Evolutionary conservation across 129 eudicot genomes (phyloP).

Genomic region (Sambucus nigra): DNA sequence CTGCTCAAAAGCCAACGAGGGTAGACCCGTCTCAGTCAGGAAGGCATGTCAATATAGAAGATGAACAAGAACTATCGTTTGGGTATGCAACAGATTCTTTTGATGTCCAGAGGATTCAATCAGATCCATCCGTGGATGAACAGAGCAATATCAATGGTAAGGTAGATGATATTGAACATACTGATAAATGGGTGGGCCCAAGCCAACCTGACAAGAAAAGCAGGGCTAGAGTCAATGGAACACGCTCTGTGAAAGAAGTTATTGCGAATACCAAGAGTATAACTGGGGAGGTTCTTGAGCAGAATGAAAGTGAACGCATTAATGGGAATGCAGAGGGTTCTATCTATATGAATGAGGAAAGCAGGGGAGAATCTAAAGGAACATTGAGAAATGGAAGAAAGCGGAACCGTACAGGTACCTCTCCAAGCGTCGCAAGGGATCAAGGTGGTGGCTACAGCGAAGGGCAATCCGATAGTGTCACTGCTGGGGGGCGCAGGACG

Average conservation of each 20-base stretch:
- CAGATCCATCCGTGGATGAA: too few species aligned
- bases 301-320: conserved; percentile 24
- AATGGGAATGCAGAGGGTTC: conserved; percentile 50
- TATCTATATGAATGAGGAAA: conserved; percentile 33
- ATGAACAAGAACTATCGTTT: conserved; percentile 36
- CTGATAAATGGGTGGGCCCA: conserved; percentile 27
- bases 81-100: conserved; percentile 39
- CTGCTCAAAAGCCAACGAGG: conserved; percentile 19
- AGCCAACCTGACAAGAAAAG: conserved; percentile 32
- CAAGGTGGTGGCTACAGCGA: conserved; percentile 38
- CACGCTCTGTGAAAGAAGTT: conserved; percentile 31
- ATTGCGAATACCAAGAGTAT: conserved; percentile 24
- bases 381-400: conserved; percentile 39
- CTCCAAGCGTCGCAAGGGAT: conserved; percentile 40
- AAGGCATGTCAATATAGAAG: conserved; percentile 29
- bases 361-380: conserved; percentile 39
- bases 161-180: conserved; percentile 31
- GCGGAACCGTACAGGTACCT: conserved; percentile 31
- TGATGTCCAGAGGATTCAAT: conserved; percentile 30
- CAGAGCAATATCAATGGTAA: too few species aligned
- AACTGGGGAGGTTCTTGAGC: conserved; percentile 16
- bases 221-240: conserved; percentile 33
- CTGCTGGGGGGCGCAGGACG: conserved; percentile 47
- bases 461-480: conserved; percentile 45
- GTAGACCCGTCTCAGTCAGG: conserved; percentile 27